Evolutionary conservation across 2,329 filamentous ascomycete species (phyloP).

Genomic region (Ceratocystis alfenasii): DNA sequence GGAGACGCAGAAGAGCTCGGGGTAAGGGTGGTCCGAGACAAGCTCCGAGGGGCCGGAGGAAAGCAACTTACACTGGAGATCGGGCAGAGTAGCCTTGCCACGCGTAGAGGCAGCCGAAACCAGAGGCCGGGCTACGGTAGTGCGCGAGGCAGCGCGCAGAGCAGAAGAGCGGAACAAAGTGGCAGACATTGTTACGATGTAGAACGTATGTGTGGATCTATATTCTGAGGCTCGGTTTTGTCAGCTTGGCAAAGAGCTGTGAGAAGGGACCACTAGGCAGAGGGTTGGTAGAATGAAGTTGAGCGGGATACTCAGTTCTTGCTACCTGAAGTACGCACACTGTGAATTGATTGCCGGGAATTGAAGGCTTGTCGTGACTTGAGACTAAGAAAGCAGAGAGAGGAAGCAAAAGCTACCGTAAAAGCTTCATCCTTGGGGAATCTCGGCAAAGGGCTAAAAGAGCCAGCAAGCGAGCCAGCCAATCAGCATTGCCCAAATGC

Average conservation of each 20-base stretch:
- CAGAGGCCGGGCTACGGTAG: constrained; percentile 51
- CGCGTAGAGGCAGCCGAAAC: constrained; percentile 67
- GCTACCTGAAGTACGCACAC: not conserved
- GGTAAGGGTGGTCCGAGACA: not conserved
- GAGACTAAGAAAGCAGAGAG: not conserved
- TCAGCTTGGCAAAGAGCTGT: constrained; percentile 5
- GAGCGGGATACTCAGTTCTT: not conserved
- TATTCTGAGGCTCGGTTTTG: not conserved
- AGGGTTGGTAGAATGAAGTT: no score
- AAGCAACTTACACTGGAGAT: constrained; percentile 48
- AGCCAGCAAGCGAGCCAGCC: not conserved
- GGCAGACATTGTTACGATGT: constrained; percentile 51
- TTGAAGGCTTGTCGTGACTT: not conserved
- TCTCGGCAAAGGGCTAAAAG: constrained; percentile 1
- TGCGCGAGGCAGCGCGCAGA: constrained; percentile 58
- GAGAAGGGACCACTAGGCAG: not conserved
- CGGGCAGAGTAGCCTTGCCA: constrained; percentile 84
- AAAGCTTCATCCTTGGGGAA: not conserved
- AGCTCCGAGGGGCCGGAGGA: not conserved
- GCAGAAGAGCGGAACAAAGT: constrained; percentile 61
- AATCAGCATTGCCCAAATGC: not conserved
- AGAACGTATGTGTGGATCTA: not conserved
- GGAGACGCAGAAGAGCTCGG: not conserved
- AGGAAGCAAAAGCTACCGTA: not conserved
- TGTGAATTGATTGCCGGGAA: not conserved